Evolutionary conservation across 164 flowering plant species (phyloP), one percentile per base, ranked within the genome.

Genomic region (Aristolochia fimbriata): DNA sequence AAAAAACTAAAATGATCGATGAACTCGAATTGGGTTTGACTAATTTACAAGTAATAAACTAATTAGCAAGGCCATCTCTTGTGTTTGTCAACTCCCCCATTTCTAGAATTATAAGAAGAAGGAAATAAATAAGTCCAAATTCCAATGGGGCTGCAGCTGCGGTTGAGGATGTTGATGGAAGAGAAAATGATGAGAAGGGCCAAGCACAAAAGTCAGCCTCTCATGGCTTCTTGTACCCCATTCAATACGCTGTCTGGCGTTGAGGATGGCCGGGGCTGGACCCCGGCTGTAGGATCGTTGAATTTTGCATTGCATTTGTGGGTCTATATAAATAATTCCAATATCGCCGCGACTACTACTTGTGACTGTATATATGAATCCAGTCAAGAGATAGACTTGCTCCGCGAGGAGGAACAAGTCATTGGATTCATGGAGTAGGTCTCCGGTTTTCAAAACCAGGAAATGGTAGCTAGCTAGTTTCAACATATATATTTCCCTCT

Each of bases 401-500:
- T 49, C n/a, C n/a, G 25, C 5, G 48, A 24, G 31, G 31, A 11
- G 49, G 65, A 62, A 52, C 15, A 1, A 23, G 58, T 45, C 50
- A 30, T 41, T 37, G 20, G 48, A 9, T 14, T 51, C 53, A 27
- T 27, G 5, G 2, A 2, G 30, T 5, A 27, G 30, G 30, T 6
- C 0, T 4, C 64, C 15, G 64, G 64, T 47, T 54, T 66, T 54
- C 15, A 15, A 60, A 60, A 23, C 46, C 63, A 46, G 25, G 68
- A n/a, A n/a, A n/a, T n/a, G n/a, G n/a, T n/a, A n/a, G n/a, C n/a
- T n/a, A n/a, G n/a, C n/a, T n/a, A n/a, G n/a, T n/a, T n/a, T n/a
- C n/a, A n/a, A n/a, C 11, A 50, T 51, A 58, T 53, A 53, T 59
- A 51, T 20, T 19, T 43, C 33, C 9, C 19, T 20, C 19, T 15